Conservation (phyloP, 768 basidiomycete genomes). For the Tulasnella sp. region DNA sequence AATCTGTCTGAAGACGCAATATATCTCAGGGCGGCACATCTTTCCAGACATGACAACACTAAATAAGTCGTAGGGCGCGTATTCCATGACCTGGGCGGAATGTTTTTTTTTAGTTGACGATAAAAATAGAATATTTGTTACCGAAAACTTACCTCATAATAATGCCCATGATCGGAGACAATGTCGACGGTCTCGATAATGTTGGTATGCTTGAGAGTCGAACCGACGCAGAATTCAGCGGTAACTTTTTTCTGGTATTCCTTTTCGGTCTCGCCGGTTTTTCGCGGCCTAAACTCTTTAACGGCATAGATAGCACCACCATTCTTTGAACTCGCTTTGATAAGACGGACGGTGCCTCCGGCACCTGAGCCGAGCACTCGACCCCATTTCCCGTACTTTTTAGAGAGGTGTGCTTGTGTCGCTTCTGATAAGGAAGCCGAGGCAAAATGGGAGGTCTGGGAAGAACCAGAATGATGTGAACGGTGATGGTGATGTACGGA, state of each 20-base stretch:
- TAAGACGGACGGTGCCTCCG: conserved; percentile 94
- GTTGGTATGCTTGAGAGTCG: conserved; percentile 32
- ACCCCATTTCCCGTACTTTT: conserved; percentile 99
- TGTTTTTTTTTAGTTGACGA: background rate
- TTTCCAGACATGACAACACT: conserved; percentile 99
- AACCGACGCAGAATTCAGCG: conserved; percentile 49
- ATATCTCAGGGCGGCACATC: conserved; percentile 96
- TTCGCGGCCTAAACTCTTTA: conserved; percentile 90
- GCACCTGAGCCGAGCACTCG: conserved; percentile 89
- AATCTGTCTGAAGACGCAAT: conserved; percentile 98
- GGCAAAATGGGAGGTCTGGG: background rate
- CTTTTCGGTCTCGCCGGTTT: conserved; percentile 77
- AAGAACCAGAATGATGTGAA: conserved; percentile 22
- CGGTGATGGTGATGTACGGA: conserved; percentile 18
- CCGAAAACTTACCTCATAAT: conserved; percentile 69
- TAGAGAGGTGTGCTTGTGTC: conserved; percentile 82
- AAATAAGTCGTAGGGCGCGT: conserved; percentile 96
- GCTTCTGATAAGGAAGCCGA: conserved; percentile 55
- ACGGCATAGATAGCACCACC: conserved; percentile 85
- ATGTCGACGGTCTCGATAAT: conserved; percentile 78
- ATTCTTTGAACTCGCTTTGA: conserved; percentile 71
- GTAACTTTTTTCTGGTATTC: conserved; percentile 99
- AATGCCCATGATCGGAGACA: conserved; percentile 93
- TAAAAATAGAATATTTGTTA: background rate
- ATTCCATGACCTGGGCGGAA: conserved; percentile 82